Conservation (phyloP, 805 yeast genomes). For the Candida silvatica region DNA sequence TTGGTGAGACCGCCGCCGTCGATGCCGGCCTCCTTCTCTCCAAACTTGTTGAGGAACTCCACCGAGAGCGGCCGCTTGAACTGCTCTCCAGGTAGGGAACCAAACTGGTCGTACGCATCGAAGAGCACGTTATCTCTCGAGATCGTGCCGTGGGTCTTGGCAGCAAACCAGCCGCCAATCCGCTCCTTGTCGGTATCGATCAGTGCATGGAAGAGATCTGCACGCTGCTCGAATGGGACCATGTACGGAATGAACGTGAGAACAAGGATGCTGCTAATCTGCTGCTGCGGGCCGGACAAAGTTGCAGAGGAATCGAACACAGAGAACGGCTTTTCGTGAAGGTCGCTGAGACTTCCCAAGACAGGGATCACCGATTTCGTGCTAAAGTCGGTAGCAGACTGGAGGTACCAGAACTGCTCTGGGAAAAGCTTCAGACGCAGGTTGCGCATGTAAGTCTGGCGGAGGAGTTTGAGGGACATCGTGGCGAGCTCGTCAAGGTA, state of each 20-base stretch:
- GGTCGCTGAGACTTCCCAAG: constrained; percentile 2
- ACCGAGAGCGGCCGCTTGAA: constrained; percentile 59
- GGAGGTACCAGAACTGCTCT: constrained; percentile 44
- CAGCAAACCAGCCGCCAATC: constrained; percentile 13
- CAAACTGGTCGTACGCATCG: constrained; percentile 63
- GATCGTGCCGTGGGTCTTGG: constrained; percentile 35
- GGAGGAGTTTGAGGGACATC: constrained; percentile 42
- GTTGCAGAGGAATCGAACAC: constrained; percentile 10
- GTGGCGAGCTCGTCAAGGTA: constrained; percentile 10
- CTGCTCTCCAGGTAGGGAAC: constrained; percentile 35
- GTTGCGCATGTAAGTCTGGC: constrained; percentile 60
- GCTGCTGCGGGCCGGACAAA: no score
- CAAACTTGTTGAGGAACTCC: constrained; percentile 62
- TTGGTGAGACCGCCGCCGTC: constrained; percentile 97
- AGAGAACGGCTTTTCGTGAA: constrained; percentile 1
- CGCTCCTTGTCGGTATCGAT: constrained; percentile 42
- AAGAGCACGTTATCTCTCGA: constrained; percentile 63
- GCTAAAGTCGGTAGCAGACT: constrained; percentile 8
- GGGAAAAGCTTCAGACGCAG: constrained; percentile 48
- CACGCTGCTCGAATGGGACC: constrained; percentile 68
- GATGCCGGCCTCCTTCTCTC: constrained; percentile 73
- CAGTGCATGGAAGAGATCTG: constrained; percentile 57
- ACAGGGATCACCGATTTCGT: constrained; percentile 13
- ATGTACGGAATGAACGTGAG: constrained; percentile 68
- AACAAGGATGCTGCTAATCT: constrained; percentile 36